Percentiles rank a stretch among this genome's conserved stretches.
Conservation (phyloP, 1,139 yeast species). For the Kodamaea alishanica region DNA sequence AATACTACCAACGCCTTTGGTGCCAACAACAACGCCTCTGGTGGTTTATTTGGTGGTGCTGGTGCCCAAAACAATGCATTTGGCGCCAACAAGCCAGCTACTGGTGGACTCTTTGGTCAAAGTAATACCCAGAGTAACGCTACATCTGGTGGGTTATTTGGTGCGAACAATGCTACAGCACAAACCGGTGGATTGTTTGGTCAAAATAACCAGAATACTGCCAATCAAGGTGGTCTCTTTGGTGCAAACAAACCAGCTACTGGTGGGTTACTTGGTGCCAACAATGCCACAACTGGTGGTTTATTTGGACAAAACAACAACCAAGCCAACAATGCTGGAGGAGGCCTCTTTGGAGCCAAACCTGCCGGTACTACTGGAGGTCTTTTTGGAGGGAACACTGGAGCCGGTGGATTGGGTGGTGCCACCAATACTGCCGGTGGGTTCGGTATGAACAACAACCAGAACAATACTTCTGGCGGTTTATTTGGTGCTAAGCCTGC, state of each 20-base stretch:
- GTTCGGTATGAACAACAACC: slow-evolving; percentile 14
- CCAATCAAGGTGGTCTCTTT: slow-evolving; percentile 15
- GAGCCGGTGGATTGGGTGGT: slow-evolving; percentile 1
- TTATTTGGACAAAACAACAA: slow-evolving; percentile 21
- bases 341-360: slow-evolving; percentile 20
- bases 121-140: slow-evolving; percentile 4
- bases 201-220: slow-evolving; percentile 11
- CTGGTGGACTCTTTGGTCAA: slow-evolving; percentile 25
- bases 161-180: slow-evolving; percentile 10
- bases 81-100: slow-evolving; percentile 18
- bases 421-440: slow-evolving; percentile 15
- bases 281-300: slow-evolving; percentile 16
- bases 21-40: slow-evolving; percentile 17
- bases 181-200: slow-evolving; percentile 36
- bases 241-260: slow-evolving; percentile 15
- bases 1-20: slow-evolving; percentile 14
- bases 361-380: slow-evolving; percentile 16
- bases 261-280: slow-evolving; percentile 15
- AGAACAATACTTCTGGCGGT: slow-evolving; percentile 16
- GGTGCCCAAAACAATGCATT: slow-evolving; percentile 9
- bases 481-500: slow-evolving; percentile 18
- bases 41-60: slow-evolving; percentile 24
- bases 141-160: slow-evolving; percentile 22
- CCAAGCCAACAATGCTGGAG: slow-evolving; percentile 14
- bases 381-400: slow-evolving; percentile 13